Evolutionary conservation across 1,139 yeast genomes (phyloP), one percentile per base, ranked within the genome.

Genomic region (Citeromyces hawaiiensis): DNA sequence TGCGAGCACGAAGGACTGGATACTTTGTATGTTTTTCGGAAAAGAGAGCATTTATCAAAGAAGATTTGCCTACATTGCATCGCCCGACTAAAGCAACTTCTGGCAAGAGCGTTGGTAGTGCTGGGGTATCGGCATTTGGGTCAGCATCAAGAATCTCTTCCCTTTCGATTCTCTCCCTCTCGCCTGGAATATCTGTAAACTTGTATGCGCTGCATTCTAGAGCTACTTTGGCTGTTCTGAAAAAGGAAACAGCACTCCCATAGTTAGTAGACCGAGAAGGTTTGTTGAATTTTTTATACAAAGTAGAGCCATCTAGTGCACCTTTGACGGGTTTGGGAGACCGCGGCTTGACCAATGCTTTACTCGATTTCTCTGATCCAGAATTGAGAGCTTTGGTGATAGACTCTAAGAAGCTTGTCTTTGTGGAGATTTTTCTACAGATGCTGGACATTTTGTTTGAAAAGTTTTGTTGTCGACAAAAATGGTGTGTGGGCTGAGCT

Each of bases 21-120:
- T 53, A 42, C 25, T 56, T 62, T 25, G 50, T 44, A 21, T 56
- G 53, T 36, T 58, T 54, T 51, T 55, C 52, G 49, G 70, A 52
- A 10, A 66, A 48, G 7, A 78, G 47, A 14, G 70, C 71, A 49
- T 83, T 82, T 34, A 86, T 61, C 33, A 86, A 56, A 0, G 93
- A 75, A 0, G 94, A 83, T 53, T 86, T 86, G 0, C 96, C 96
- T 2, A 76, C 86, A 50, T 86, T 86, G 39, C 94, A 80, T 46
- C 83, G 72, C 0, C 96, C 96, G 40, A 86, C 52, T 35, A 86
- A 65, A 6, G 81, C 61, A 2, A 85, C 72, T 50, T 85, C 94
- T 0, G 94, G 94, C 8, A 68, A 45, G 4, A 14, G 13, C 9
- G 32, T 29, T 14, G 4, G 4, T 9, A 11, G 15, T n/a, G 32